Base-by-base conservation (phyloP, 139 green algal genomes). In the Diplosphaera chodatii region DNA sequence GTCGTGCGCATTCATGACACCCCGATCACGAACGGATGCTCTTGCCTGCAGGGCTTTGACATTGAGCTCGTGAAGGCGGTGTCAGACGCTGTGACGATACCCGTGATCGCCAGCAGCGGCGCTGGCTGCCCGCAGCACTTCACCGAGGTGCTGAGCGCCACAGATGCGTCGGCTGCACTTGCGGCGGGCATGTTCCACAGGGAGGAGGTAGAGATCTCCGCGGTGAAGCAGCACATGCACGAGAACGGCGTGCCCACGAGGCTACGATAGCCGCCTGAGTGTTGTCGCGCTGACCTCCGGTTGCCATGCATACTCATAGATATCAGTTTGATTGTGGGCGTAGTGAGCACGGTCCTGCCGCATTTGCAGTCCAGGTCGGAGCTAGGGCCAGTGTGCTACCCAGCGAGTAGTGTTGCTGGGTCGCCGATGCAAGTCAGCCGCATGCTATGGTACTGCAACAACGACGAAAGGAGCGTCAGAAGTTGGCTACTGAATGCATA, bases 121-220 rank as follows among this genome's bases (percentile, higher is more conserved):
- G 95, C 95, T 1, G 95, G 95, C 31, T 66, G n/a, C 0, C 95
- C 95, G 1, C 31, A 90, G 62, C 95, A 99, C 80, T 99, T 99
- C 77, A 84, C 82, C 1, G 80, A 98, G 71, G 92, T 98, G 28
- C 94, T 96, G 73, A 62, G 83, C 4, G 63, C 77, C 22, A 98
- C 94, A 1, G 68, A 73, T 8, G 91, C 90, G 25, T 78, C 90
- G 2, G 95, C 95, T 15, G 95, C 91, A 16, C 90, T 99, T 32
- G 95, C 95, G 20, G 95, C 95, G 1, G 95, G 95, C 66, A 99
- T 99, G 72, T 99, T 99, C 84, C 95, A 99, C 81, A 78, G 95
- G 1, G 32, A 78, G 16, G 94, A 99, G 82, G 95, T 99, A 30
- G 66, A 70, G n/a, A 98, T 99, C 34, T 48, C 55, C 1, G 78